Base-by-base conservation (phyloP, 2,329 filamentous ascomycete genomes). In the Ophiostoma novo-ulmi region DNA sequence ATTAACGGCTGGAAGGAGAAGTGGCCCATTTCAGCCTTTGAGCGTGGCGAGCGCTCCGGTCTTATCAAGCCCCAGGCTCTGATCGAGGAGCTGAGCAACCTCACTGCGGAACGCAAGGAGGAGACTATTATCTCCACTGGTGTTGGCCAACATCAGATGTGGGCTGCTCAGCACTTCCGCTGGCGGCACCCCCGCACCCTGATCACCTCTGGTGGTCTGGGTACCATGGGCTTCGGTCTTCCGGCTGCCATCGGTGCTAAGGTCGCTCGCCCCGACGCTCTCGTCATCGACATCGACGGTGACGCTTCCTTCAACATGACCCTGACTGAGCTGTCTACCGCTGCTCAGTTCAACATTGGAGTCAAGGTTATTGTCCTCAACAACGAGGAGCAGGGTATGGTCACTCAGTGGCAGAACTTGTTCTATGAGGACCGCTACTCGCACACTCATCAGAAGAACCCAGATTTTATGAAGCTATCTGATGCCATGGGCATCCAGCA, bases 251-350 rank as follows among this genome's bases (percentile, higher is more conserved):
- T 98, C 74, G 95, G 95, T 73, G 94, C 93, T 77, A 97, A 97
- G 85, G 94, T 97, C 11, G 84, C 84, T n/a, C 80, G 81, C 72
- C 85, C 86, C 0, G 91, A 97, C 69, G 89, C 91, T 73, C 87
- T 97, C 68, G 94, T 98, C 72, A 88, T 98, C 72, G 94, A 98
- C 80, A 96, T 98, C 77, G 95, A 99, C 79, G 95, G 95, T 73
- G 95, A 98, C 79, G 95, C 94, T n/a, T 97, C 94, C 3, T 98
- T 99, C 84, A 92, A 93, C 85, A 98, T 99, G 95, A 98, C 95
- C 6, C 85, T 97, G 72, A 97, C 94, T 1, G 95, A 99, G 82
- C 88, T 99, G 69, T 92, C 91, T 65, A 97, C 94, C 1, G 94
- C 94, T 61, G 88, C 91, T 10, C 94, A 99, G 82, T 98, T 98